phyloP scores from a whole-genome alignment of 2,329 filamentous ascomycete genomes.

The Hymenotorrendiella dingleyae region DNA sequence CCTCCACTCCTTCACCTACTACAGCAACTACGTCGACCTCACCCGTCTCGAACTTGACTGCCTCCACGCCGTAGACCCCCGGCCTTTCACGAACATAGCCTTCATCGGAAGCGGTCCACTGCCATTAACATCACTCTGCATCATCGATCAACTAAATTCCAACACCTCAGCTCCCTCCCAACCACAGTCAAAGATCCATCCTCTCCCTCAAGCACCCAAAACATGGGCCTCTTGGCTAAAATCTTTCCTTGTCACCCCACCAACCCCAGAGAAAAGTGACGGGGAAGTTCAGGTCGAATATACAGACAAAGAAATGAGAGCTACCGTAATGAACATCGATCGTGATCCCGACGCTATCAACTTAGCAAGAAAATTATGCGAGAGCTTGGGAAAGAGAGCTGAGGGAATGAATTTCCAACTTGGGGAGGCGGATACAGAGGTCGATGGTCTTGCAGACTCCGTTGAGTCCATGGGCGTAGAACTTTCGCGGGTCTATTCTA shows the following conservation, averaged over 20 bases:
- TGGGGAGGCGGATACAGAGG: slow-evolving; percentile 26
- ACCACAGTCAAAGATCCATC: too few species aligned
- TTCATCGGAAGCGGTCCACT: slow-evolving; percentile 47
- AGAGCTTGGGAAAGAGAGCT: slow-evolving; percentile 27
- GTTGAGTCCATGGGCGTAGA: neutral
- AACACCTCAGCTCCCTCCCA: too few species aligned
- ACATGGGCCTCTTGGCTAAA: neutral
- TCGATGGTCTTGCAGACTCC: neutral
- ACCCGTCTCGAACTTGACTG: slow-evolving; percentile 40
- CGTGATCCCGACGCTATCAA: slow-evolving; percentile 32
- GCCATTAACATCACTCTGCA: slow-evolving; percentile 42
- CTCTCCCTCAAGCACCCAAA: neutral
- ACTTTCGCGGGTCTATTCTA: neutral
- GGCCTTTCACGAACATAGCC: slow-evolving; percentile 33
- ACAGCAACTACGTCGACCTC: slow-evolving; percentile 43
- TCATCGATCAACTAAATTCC: slow-evolving; percentile 34
- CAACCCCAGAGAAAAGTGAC: neutral
- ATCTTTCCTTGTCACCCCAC: neutral
- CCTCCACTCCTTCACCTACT: slow-evolving; percentile 41
- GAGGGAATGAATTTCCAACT: slow-evolving; percentile 34
- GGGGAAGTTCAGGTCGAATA: too few species aligned
- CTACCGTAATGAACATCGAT: slow-evolving; percentile 38
- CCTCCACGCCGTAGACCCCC: slow-evolving; percentile 30
- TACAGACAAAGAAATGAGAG: neutral
- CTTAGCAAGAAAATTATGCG: slow-evolving; percentile 29